These are phyloP conservation scores for Fusarium napiforme DNA, from an alignment of 2,329 filamentous ascomycete genomes.

Conservation along the genomic window DNA sequence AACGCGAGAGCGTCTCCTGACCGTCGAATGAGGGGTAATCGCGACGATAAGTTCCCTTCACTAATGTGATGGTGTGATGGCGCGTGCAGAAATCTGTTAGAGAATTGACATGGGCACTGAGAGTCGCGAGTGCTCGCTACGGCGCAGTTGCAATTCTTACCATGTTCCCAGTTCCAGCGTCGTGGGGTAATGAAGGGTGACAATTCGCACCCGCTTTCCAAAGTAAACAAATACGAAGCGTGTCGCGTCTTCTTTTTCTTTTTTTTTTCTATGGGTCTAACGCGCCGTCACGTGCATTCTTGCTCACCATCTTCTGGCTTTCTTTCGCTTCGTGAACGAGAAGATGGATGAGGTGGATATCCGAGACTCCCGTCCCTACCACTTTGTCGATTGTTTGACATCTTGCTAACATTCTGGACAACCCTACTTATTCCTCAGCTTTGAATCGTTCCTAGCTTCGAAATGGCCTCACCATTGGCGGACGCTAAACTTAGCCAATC, in stretches of 20 bases:
- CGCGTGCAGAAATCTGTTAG: slow-evolving; percentile 45
- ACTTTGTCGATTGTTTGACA: neutral
- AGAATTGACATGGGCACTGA: slow-evolving; percentile 35
- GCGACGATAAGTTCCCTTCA: slow-evolving; percentile 22
- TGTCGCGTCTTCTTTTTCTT: slow-evolving; percentile 31
- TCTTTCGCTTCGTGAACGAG: neutral
- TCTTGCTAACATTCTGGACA: neutral
- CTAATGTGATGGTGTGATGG: slow-evolving; percentile 40
- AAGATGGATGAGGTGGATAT: neutral
- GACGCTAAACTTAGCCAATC: neutral
- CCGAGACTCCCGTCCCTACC: neutral
- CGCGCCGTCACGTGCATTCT: slow-evolving; percentile 39
- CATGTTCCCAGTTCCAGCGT: neutral
- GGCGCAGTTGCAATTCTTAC: slow-evolving; percentile 21
- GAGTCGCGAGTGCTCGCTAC: slow-evolving; percentile 11
- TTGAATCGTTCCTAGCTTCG: neutral
- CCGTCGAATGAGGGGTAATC: slow-evolving; percentile 43
- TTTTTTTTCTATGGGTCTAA: slow-evolving; percentile 10
- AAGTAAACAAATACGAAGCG: slow-evolving; percentile 44
- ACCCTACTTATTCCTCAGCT: neutral
- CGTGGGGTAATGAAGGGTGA: slow-evolving; percentile 36
- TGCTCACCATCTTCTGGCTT: neutral
- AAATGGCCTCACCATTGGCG: neutral
- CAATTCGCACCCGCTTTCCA: slow-evolving; percentile 17
- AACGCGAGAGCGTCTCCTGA: slow-evolving; percentile 39